Conservation (phyloP, 257 asterid species). For the Salvia miltiorrhiza region DNA sequence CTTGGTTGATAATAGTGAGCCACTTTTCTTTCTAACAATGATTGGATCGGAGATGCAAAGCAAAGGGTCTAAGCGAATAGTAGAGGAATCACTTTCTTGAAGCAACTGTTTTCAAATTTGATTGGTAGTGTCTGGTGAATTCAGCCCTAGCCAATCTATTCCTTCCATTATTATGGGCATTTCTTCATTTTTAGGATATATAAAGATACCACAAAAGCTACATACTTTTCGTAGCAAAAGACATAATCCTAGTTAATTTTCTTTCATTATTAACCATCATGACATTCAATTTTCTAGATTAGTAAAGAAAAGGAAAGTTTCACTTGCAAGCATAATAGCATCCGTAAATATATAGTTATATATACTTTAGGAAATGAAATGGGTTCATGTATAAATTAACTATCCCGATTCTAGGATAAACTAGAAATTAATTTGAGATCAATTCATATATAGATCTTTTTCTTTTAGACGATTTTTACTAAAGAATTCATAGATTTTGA, state of each 20-base stretch:
- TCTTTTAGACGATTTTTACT: no score
- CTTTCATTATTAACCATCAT: neutral
- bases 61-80: constrained; percentile 16
- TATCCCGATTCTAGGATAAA: no score
- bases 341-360: neutral
- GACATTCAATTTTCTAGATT: neutral
- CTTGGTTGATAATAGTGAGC: constrained; percentile 10
- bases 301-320: neutral
- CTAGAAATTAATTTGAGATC: no score
- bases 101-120: constrained; percentile 42
- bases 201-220: neutral
- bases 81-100: constrained; percentile 43
- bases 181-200: constrained; percentile 11
- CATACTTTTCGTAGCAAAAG: no score
- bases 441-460: no score
- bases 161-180: constrained; percentile 16
- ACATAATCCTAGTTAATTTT: neutral
- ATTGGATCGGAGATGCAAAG: constrained; percentile 17
- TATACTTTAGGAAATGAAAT: no score
- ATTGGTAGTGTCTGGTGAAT: constrained; percentile 25
- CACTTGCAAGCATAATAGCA: constrained; percentile 8
- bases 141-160: constrained; percentile 2
- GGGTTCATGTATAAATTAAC: no score
- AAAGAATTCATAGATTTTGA: no score
- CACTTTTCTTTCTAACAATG: constrained; percentile 13